A percentile compares a stretch with the other conserved stretches of the same genome.
These are phyloP conservation scores for Lophiostoma macrostomum DNA, from an alignment of 495 filamentous ascomycete genomes.

Conservation along the genomic window DNA sequence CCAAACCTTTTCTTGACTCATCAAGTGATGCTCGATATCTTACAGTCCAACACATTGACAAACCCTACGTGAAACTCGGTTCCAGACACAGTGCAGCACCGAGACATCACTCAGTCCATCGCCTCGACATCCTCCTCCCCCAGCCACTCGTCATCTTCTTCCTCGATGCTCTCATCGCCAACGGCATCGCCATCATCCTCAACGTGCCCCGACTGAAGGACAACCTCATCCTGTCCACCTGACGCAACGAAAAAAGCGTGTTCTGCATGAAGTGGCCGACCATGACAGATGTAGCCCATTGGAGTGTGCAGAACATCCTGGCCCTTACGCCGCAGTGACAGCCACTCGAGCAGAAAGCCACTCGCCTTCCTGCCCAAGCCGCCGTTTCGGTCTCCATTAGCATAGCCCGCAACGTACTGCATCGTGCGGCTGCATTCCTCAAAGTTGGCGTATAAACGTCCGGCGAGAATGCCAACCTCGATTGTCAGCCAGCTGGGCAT, in stretches of 20 bases:
- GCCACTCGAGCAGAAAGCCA: slow-evolving; percentile 52
- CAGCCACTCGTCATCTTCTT: too few relatives aligned
- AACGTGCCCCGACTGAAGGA: too few relatives aligned
- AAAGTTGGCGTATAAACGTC: slow-evolving; percentile 53
- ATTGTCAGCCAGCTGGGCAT: slow-evolving; percentile 47
- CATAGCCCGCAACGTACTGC: neutral
- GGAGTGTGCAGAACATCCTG: slow-evolving; percentile 54
- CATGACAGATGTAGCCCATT: slow-evolving; percentile 55
- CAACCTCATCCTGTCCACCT: too few relatives aligned
- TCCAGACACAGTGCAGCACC: too few relatives aligned
- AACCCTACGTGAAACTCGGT: too few relatives aligned
- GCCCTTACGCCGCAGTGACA: slow-evolving; percentile 49
- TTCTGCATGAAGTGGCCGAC: slow-evolving; percentile 39
- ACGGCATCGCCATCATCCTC: too few relatives aligned
- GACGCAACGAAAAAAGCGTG: slow-evolving; percentile 54
- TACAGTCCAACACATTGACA: too few relatives aligned
- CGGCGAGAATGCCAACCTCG: slow-evolving; percentile 56
- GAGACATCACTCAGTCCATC: too few relatives aligned
- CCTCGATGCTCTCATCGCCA: too few relatives aligned
- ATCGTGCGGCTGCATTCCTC: slow-evolving; percentile 31
- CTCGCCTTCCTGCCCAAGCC: slow-evolving; percentile 36
- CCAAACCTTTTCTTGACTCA: too few relatives aligned
- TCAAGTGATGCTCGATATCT: too few relatives aligned
- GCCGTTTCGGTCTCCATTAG: neutral
- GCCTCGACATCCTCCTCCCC: too few relatives aligned